Conservation (phyloP, 306 rosid genomes). For the Sesbania bispinosa region DNA sequence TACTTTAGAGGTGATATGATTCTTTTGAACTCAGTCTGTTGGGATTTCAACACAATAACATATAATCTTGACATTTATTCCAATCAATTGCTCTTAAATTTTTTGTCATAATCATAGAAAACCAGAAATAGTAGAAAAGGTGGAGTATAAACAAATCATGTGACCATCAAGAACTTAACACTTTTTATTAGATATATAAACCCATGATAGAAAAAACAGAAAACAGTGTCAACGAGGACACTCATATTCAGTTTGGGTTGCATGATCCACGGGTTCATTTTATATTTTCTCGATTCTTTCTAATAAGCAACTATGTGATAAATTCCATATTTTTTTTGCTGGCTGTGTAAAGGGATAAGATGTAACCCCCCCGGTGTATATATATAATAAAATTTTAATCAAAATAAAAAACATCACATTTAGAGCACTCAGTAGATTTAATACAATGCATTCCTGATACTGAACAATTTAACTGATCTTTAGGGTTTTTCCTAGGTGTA, state of each 20-base stretch:
- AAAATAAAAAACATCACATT: not conserved
- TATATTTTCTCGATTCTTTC: not conserved
- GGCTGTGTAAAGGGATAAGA: not conserved
- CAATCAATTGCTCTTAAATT: slow-evolving; percentile 1
- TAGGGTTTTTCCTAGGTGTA: not conserved
- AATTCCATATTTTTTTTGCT: not conserved
- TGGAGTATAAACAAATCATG: not conserved
- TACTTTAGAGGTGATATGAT: slow-evolving; percentile 80
- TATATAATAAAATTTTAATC: not conserved
- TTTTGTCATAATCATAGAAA: slow-evolving; percentile 5
- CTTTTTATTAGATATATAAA: not conserved
- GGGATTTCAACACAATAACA: slow-evolving; percentile 22
- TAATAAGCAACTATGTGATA: too few relatives aligned
- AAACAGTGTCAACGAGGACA: not conserved
- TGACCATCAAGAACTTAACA: not conserved
- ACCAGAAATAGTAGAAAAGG: not conserved
- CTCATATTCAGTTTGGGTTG: slow-evolving; percentile 3
- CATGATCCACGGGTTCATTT: not conserved
- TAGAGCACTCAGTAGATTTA: not conserved
- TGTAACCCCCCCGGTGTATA: not conserved
- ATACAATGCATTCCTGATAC: not conserved
- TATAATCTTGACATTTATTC: not conserved
- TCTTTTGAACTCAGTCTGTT: slow-evolving; percentile 80
- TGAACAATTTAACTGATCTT: not conserved
- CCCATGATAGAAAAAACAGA: not conserved